Evolutionary conservation across 139 green algal genomes (phyloP), one percentile per base, ranked within the genome.

Genomic region (Klebsormidium nitens): DNA sequence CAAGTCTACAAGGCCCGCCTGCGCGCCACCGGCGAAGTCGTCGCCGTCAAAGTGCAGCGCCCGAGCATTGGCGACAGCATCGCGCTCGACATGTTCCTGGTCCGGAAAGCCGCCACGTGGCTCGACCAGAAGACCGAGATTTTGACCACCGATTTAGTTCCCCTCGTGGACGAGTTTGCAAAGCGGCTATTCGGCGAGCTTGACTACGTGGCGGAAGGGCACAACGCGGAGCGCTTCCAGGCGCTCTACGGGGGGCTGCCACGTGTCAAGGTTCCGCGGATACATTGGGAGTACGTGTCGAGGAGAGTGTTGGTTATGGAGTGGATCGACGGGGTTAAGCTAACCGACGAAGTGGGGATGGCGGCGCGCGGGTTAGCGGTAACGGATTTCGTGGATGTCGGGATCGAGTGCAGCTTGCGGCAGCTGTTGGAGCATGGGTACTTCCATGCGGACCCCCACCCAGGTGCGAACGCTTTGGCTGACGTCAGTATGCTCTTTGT

Each of bases 281-380:
- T 97, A 62, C 84, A 90, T 42, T 91, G 87, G 85, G 71, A 85
- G 48, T 65, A 66, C 63, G 88, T 84, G 38, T 68, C 65, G 46
- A 49, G 70, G 6, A 74, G 87, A 0, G 91, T 97, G 44, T 76
- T 98, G 46, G 90, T 82, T n/a, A 97, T 96, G 91, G 90, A 97
- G 75, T 98, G 92, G 91, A 93, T 97, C 29, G 90, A 98, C 5
- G 93, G 93, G 5, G 82, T 95, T 19, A 97, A 97, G 81, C 83
- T 96, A 4, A 97, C 87, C 26, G 86, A 96, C 67, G 63, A 64
- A 40, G 71, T 70, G 52, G 77, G 63, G 32, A 90, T 95, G 82
- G 62, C 61, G 23, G 78, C 52, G 3, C 72, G 81, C 3, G 87
- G 88, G 2, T 84, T 97, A 32, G 65, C 87, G 67, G 84, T 97